A percentile compares a stretch with the other conserved stretches of the same genome.
These are phyloP conservation scores for Exophiala spinifera DNA, from an alignment of 2,329 filamentous ascomycete species.

Conservation along the genomic window DNA sequence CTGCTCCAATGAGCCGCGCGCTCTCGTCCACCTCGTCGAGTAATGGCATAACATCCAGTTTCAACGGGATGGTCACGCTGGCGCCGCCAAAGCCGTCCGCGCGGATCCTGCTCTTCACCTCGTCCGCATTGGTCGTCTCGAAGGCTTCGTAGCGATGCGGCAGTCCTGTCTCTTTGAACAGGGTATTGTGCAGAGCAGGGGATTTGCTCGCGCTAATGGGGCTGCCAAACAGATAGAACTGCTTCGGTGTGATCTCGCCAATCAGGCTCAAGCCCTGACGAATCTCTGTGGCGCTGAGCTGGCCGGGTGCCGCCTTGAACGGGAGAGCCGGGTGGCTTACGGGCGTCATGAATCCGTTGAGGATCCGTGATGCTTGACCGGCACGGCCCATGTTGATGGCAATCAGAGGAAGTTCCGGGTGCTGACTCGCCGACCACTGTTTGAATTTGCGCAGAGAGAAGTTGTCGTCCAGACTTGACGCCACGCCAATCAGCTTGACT, in stretches of 20 bases:
- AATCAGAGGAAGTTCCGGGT: slow-evolving; percentile 75
- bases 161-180: slow-evolving; percentile 73
- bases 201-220: slow-evolving; percentile 81
- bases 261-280: slow-evolving; percentile 72
- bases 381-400: slow-evolving; percentile 90
- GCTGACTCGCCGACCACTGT: slow-evolving; percentile 66
- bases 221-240: slow-evolving; percentile 84
- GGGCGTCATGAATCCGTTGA: slow-evolving; percentile 91
- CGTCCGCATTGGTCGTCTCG: slow-evolving; percentile 66
- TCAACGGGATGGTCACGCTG: slow-evolving; percentile 93
- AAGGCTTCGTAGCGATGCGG: slow-evolving; percentile 76
- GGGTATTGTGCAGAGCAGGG: slow-evolving; percentile 81
- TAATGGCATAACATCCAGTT: slow-evolving; percentile 78
- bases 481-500: slow-evolving; percentile 88
- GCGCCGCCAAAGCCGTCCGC: slow-evolving; percentile 80
- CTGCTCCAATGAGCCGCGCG: slow-evolving; percentile 79
- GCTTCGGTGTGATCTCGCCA: slow-evolving; percentile 70
- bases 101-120: slow-evolving; percentile 65
- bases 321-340: slow-evolving; percentile 88
- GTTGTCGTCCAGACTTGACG: slow-evolving; percentile 76
- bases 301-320: slow-evolving; percentile 89
- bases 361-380: slow-evolving; percentile 83
- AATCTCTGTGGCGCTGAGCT: slow-evolving; percentile 87
- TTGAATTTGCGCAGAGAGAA: slow-evolving; percentile 81
- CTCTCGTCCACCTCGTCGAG: slow-evolving; percentile 78